Evolutionary conservation across 148 eudicot genomes (phyloP).

Genomic region (Rhododendron kiyosumense): DNA sequence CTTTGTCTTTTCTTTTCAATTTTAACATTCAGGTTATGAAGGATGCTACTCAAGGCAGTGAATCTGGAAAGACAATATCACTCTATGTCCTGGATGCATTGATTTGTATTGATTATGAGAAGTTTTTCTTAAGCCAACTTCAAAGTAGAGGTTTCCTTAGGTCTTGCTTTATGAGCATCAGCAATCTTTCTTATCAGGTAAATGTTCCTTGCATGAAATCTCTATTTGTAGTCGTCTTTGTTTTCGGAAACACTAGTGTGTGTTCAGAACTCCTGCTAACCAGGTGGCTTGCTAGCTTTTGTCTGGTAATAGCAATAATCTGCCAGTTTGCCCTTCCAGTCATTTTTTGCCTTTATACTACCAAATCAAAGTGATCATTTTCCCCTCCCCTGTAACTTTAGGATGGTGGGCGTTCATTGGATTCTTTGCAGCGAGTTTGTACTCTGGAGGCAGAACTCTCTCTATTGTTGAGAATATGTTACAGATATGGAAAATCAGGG

Average conservation of each 20-base stretch:
- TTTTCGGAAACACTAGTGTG: not conserved
- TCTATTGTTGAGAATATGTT: conserved; percentile 75
- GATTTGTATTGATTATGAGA: conserved; percentile 85
- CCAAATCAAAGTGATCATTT: not conserved
- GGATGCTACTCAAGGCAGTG: conserved; percentile 95
- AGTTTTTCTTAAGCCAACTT: conserved; percentile 83
- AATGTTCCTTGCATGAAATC: not conserved
- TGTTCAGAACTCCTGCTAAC: not conserved
- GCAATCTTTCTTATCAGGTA: conserved; percentile 77
- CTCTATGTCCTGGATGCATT: conserved; percentile 80
- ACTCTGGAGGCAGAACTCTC: conserved; percentile 94
- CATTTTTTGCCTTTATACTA: not conserved
- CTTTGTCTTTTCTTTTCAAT: not conserved
- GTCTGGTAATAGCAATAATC: not conserved
- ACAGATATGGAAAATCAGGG: conserved; percentile 82
- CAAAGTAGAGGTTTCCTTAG: conserved; percentile 97
- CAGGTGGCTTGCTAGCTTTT: not conserved
- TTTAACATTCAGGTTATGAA: conserved; percentile 52
- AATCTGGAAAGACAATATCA: conserved; percentile 84
- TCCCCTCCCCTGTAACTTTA: conserved; percentile 12
- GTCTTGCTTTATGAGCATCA: conserved; percentile 80
- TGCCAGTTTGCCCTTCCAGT: not conserved
- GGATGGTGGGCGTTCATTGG: conserved; percentile 76
- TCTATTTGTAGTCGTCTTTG: not conserved
- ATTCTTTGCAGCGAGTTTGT: conserved; percentile 75